These are phyloP conservation scores for Lumnitzera racemosa DNA, from an alignment of 345 rosid species.

Conservation along the genomic window DNA sequence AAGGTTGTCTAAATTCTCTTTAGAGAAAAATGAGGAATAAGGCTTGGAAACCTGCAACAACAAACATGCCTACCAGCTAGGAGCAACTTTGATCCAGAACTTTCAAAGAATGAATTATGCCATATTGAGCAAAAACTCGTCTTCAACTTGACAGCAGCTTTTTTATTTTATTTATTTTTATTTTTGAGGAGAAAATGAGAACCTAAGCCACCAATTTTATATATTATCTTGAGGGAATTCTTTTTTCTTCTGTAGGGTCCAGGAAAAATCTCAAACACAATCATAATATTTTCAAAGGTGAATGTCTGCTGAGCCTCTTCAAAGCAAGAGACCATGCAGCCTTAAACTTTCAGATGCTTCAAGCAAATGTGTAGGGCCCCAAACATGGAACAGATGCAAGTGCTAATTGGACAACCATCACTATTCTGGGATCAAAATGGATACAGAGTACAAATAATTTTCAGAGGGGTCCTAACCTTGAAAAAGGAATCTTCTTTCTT, in stretches of 20 bases:
- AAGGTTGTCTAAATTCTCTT: constrained; percentile 48
- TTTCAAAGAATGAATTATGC: not conserved
- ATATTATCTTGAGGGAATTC: no score
- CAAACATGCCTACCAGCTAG: constrained; percentile 1
- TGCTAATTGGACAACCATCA: not conserved
- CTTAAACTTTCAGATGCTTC: not conserved
- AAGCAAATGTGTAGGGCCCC: not conserved
- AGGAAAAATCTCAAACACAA: no score
- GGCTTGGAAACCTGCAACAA: constrained; percentile 75
- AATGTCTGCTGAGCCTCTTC: no score
- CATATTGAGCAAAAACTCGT: not conserved
- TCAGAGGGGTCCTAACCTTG: constrained; percentile 35
- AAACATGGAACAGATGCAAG: not conserved
- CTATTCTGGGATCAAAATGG: not conserved
- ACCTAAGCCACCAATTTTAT: no score
- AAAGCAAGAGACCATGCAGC: not conserved
- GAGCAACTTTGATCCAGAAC: not conserved
- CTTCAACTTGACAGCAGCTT: no score
- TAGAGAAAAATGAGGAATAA: constrained; percentile 45
- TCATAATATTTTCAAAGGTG: no score
- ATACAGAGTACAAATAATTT: not conserved
- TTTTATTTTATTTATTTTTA: no score
- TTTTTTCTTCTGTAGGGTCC: no score
- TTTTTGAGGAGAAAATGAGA: no score
- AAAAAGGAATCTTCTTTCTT: constrained; percentile 47